phyloP scores from a whole-genome alignment of 495 filamentous ascomycete genomes.

The Glarea lozoyensis region DNA sequence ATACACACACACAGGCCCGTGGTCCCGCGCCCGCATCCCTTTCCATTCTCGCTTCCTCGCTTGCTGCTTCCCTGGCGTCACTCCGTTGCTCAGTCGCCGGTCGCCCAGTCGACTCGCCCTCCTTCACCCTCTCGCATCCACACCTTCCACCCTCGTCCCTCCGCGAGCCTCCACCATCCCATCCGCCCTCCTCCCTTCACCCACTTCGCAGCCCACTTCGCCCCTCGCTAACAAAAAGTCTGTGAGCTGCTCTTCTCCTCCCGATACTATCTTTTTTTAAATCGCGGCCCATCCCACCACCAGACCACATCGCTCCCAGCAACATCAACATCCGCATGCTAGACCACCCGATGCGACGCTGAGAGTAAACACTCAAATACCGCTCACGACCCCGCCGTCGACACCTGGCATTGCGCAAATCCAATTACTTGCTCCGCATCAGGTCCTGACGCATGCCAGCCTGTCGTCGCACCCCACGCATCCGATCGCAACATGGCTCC shows the following conservation, averaged over 20 bases:
- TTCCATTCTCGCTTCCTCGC: too few relatives aligned
- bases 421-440: neutral
- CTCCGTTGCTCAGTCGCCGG: too few relatives aligned
- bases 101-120: too few relatives aligned
- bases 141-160: too few relatives aligned
- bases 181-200: neutral
- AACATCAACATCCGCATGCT: neutral
- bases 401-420: conserved; percentile 7
- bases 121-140: neutral
- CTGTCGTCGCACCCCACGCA: conserved; percentile 3
- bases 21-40: too few relatives aligned
- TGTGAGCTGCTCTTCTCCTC: neutral
- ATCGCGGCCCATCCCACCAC: neutral
- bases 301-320: conserved; percentile 5
- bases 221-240: conserved; percentile 10
- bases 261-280: conserved; percentile 2
- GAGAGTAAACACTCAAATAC: neutral
- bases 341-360: neutral
- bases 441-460: neutral
- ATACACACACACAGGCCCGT: too few relatives aligned
- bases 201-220: neutral
- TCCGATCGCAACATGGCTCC: conserved; percentile 3
- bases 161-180: neutral
- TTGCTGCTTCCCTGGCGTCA: too few relatives aligned
- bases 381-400: neutral